Base-by-base conservation (phyloP, 495 filamentous ascomycete species). In the Aspergillus sparsus region DNA sequence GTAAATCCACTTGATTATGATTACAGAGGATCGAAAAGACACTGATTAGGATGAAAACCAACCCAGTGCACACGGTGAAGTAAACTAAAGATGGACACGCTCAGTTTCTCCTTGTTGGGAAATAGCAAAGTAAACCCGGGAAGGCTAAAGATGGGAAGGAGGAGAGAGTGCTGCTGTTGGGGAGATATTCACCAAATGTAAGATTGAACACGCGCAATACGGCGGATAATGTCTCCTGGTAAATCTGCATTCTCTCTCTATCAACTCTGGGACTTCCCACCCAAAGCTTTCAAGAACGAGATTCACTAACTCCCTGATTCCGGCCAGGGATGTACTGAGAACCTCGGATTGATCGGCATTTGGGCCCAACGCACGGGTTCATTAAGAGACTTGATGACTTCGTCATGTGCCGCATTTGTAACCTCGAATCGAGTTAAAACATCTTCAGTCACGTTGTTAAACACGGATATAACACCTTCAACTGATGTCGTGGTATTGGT, bases 241-340 rank as follows among this genome's bases (percentile, higher is more conserved):
- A 16, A 18, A 13, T 35, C 7, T 15, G 6, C 37, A 37, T 12
- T 27, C n/a, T 6, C 21, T n/a, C 39, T 45, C 37, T 35, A 47
- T 46, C 18, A 18, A 15, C 15, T 15, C 37, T 11, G 53, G 53
- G 9, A 37, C 10, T 41, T 56, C 53, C 53, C 39, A 56, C 18
- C 53, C 53, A 32, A 56, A 56, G 15, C 21, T 36, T 36, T 56
- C 15, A n/a, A 56, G n/a, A 41, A 56, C 53, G 2, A 27, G 41
- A n/a, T 18, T 45, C n/a, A 15, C 42, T 15, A 45, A 15, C n/a
- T 45, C 42, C 5, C 42, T 45, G n/a, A 45, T 45, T 15, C 42
- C 42, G 18, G 2, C 3, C 42, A 45, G 10, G 42, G 42, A 45
- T 11, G 42, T 3, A 1, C n/a, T 15, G 42, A 45, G 9, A 15